A percentile compares a stretch with the other conserved stretches of the same genome.
These are phyloP conservation scores for Candida khao-thaluensis DNA, from an alignment of 805 yeast species.

Conservation along the genomic window DNA sequence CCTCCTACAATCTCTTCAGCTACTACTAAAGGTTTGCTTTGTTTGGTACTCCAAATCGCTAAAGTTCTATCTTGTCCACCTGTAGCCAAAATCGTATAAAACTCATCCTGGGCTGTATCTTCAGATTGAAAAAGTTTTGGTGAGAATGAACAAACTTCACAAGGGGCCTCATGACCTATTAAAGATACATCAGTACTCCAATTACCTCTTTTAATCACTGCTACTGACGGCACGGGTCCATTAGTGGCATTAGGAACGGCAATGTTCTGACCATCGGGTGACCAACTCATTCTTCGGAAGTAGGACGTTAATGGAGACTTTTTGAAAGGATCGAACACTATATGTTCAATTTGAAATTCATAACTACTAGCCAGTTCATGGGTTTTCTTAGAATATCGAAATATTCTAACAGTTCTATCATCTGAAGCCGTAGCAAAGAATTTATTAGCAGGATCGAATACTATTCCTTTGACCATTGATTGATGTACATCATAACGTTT, in stretches of 20 bases:
- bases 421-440: slow-evolving; percentile 97
- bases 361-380: slow-evolving; percentile 56
- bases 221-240: slow-evolving; percentile 76
- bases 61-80: slow-evolving; percentile 92
- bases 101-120: slow-evolving; percentile 22
- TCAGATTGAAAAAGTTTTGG: slow-evolving; percentile 60
- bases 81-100: slow-evolving; percentile 81
- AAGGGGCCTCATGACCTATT: slow-evolving; percentile 82
- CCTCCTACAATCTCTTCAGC: slow-evolving; percentile 73
- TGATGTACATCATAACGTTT: slow-evolving; percentile 91
- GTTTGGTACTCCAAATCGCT: slow-evolving; percentile 83
- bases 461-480: slow-evolving; percentile 93
- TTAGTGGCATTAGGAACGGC: slow-evolving; percentile 86
- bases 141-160: slow-evolving; percentile 75
- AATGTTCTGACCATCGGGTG: slow-evolving; percentile 85
- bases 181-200: slow-evolving; percentile 77
- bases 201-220: slow-evolving; percentile 69
- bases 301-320: slow-evolving; percentile 91
- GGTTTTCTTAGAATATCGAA: slow-evolving; percentile 69
- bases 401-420: slow-evolving; percentile 85
- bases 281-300: slow-evolving; percentile 83
- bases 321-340: slow-evolving; percentile 79
- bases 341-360: slow-evolving; percentile 82
- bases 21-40: slow-evolving; percentile 74
- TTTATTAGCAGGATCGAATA: slow-evolving; percentile 97